phyloP scores from a whole-genome alignment of 1,284 basidiomycete genomes.

The Fomes fomentarius region DNA sequence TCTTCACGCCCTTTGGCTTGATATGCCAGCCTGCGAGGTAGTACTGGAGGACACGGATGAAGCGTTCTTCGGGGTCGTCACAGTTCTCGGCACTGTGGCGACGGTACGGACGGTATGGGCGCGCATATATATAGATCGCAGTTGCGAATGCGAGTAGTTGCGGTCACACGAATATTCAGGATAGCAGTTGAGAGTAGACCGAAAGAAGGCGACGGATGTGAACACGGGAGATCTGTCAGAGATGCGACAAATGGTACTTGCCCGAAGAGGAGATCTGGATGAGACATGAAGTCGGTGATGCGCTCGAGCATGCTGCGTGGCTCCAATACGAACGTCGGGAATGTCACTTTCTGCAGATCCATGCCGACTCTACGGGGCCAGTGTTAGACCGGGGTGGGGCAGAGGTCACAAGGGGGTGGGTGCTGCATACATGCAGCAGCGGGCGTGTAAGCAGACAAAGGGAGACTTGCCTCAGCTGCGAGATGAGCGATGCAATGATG shows the following conservation, averaged over 20 bases:
- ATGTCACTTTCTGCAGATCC: constrained; percentile 94
- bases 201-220: no score
- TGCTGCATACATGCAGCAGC: no score
- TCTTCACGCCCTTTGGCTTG: constrained; percentile 99
- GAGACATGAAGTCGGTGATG: constrained; percentile 99
- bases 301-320: constrained; percentile 93
- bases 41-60: constrained; percentile 90
- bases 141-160: no score
- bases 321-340: constrained; percentile 94
- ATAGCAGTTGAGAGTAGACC: constrained; percentile 18
- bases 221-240: constrained; percentile 16
- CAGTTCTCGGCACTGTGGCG: constrained; percentile 69
- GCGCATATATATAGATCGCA: no score
- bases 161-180: constrained; percentile 12
- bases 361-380: constrained; percentile 75
- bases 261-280: constrained; percentile 98
- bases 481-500: constrained; percentile 78
- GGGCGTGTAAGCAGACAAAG: not conserved
- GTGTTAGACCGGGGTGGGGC: no score
- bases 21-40: constrained; percentile 99
- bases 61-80: constrained; percentile 87
- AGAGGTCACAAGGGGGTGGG: not conserved
- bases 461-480: constrained; percentile 73
- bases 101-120: not conserved
- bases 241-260: constrained; percentile 43